These are phyloP conservation scores for Entophlyctis luteolus DNA, from an alignment of 192 early-diverging fungal genomes.

Conservation along the genomic window DNA sequence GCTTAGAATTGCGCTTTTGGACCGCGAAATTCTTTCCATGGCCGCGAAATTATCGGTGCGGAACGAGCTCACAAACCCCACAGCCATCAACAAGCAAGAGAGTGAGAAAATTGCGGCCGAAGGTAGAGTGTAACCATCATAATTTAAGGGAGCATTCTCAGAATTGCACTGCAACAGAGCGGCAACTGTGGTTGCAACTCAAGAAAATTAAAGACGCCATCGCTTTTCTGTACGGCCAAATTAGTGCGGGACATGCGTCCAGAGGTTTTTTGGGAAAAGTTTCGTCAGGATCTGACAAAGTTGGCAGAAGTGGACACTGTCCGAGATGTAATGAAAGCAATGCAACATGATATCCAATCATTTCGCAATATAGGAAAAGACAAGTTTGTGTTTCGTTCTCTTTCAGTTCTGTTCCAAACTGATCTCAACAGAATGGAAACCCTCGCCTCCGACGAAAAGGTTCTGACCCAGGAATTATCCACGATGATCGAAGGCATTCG, in stretches of 20 bases:
- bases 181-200: not conserved
- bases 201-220: conserved; percentile 15
- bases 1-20: too few relatives aligned
- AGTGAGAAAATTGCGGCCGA: not conserved
- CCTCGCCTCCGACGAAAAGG: conserved; percentile 12
- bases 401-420: not conserved
- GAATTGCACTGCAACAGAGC: not conserved
- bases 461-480: not conserved
- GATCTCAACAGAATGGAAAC: conserved; percentile 7
- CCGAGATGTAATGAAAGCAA: conserved; percentile 14
- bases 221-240: not conserved
- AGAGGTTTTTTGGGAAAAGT: not conserved
- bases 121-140: too few relatives aligned
- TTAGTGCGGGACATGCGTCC: not conserved
- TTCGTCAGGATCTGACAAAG: not conserved
- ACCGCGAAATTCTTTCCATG: conserved; percentile 12
- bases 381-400: not conserved
- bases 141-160: not conserved
- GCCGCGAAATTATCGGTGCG: not conserved
- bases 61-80: not conserved
- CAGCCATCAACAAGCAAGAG: too few relatives aligned
- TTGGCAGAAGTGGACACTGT: conserved; percentile 9
- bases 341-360: conserved; percentile 7
- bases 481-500: not conserved
- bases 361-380: not conserved